Evolutionary conservation across 805 yeast species (phyloP), one percentile per base, ranked within the genome.

Genomic region (Kregervanrija fluxuum): DNA sequence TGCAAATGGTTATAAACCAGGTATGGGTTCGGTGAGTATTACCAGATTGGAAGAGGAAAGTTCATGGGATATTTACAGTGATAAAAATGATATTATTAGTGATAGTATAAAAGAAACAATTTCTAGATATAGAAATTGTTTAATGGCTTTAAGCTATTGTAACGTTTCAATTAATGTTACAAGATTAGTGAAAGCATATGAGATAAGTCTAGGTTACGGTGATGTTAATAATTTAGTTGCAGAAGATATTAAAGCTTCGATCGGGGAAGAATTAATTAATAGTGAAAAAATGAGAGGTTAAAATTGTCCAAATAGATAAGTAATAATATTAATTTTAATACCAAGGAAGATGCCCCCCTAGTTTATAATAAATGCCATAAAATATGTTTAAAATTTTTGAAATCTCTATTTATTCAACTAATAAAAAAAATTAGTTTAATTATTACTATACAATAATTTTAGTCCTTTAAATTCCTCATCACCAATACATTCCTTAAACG

Each of bases 1-100:
- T 15, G 41, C 50, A 2, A 54, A 54, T 4, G 60, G 65, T 3
- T 79, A 79, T 53, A 66, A 66, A 5, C 75, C 79, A 5, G 85
- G 85, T 9, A 69, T 71, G 43, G 84, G 79, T 1, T 70, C 82
- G 10, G 78, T 78, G 8, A 71, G 86, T 2, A 85, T 91, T 42
- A 89, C 96, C 11, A 74, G 95, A 53, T 67, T 93, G 40, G 96
- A 90, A 60, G 96, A 90, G 57, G 70, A 71, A 44, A 82, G 95
- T 30, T 84, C 96, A 1, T 82, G 95, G 93, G 95, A 90, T 60
- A 91, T 93, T 35, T 93, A 93, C 67, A 81, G 91, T 42, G 98
- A 95, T 64, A 75, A 76, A 47, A 95, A 93, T 60, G 96, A 88
- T 15, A 56, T 64, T n/a, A 80, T 93, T 15, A 68, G 85, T 5